These are phyloP conservation scores for Elsinoe perseae DNA, from an alignment of 2,329 filamentous ascomycete species.

Conservation along the genomic window DNA sequence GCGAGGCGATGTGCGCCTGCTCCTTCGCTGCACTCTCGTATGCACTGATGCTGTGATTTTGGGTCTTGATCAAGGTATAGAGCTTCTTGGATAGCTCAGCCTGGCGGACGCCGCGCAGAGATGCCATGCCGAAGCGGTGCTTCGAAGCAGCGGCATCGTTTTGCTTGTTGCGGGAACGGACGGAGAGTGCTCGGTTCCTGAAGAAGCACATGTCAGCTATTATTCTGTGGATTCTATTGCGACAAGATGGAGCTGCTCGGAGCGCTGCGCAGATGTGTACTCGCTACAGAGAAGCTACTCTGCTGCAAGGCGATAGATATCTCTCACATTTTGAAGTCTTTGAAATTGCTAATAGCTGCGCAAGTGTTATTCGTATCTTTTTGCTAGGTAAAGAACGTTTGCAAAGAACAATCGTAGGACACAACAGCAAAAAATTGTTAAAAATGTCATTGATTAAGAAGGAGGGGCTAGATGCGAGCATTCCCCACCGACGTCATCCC, in stretches of 20 bases:
- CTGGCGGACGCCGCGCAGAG: constrained; percentile 74
- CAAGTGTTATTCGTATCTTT: neutral
- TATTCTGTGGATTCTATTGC: neutral
- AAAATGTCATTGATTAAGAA: neutral
- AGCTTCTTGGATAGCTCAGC: constrained; percentile 84
- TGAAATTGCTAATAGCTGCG: neutral
- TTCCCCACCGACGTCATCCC: constrained; percentile 14
- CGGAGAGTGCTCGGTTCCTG: constrained; percentile 55
- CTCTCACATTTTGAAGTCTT: neutral
- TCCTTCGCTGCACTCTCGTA: constrained; percentile 81
- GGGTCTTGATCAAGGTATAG: constrained; percentile 87
- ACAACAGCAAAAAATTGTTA: neutral
- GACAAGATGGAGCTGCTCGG: too few relatives aligned
- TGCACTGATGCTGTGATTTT: constrained; percentile 78
- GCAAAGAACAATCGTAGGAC: neutral
- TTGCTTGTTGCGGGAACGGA: constrained; percentile 56
- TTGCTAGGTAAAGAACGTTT: neutral
- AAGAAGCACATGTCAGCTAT: constrained; percentile 9
- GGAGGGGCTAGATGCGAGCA: constrained; percentile 8
- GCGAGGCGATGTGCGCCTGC: constrained; percentile 73
- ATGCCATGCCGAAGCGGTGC: constrained; percentile 76
- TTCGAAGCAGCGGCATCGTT: constrained; percentile 39
- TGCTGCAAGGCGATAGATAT: neutral
- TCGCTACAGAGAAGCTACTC: neutral
- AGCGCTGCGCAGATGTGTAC: too few relatives aligned